Percentiles rank a stretch among this genome's conserved stretches.
These are phyloP conservation scores for Ceriops tagal DNA, from an alignment of 345 rosid species.

Conservation along the genomic window DNA sequence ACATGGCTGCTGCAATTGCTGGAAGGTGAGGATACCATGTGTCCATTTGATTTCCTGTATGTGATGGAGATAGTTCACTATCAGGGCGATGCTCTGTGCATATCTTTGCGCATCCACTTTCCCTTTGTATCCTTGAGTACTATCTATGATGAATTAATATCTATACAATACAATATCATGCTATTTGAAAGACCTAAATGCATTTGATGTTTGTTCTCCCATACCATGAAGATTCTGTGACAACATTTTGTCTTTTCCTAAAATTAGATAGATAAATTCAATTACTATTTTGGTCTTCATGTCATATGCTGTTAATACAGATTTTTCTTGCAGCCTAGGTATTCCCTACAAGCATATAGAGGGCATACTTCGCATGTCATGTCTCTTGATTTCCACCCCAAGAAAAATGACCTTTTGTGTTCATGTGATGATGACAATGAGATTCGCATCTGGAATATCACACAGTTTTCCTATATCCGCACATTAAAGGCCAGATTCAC, in stretches of 20 bases:
- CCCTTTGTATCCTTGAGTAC: background rate
- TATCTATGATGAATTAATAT: background rate
- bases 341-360: conserved; percentile 35
- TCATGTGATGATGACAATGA: conserved; percentile 89
- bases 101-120: background rate
- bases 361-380: conserved; percentile 67
- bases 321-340: conserved; percentile 64
- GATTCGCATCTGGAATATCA: conserved; percentile 81
- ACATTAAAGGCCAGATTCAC: conserved; percentile 55
- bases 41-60: no score
- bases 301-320: conserved; percentile 29
- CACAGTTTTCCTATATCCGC: conserved; percentile 39
- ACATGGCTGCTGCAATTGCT: no score
- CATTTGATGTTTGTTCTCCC: background rate
- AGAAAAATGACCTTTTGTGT: conserved; percentile 74
- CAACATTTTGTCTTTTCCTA: background rate
- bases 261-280: background rate
- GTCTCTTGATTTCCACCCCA: conserved; percentile 96
- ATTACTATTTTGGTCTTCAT: conserved; percentile 26
- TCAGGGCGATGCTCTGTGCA: background rate
- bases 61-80: no score
- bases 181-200: background rate
- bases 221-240: background rate
- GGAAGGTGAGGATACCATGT: no score
- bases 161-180: background rate